A percentile compares a stretch with the other conserved stretches of the same genome.
These are phyloP conservation scores for Metschnikowia arizonensis DNA, from an alignment of 805 yeast species.

Conservation along the genomic window DNA sequence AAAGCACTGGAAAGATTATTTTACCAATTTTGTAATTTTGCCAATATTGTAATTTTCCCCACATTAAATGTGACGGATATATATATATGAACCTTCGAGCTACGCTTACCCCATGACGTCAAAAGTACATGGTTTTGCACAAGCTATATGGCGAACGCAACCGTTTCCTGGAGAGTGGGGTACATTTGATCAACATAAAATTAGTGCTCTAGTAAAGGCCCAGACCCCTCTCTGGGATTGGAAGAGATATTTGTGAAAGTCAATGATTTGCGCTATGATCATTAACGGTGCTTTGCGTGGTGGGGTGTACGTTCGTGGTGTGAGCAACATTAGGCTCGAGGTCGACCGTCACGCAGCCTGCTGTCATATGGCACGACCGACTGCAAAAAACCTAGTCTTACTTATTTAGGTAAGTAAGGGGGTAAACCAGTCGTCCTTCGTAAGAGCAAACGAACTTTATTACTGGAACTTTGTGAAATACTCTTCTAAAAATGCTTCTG, in stretches of 20 bases:
- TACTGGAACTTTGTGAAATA: too few species aligned
- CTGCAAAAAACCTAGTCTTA: background rate
- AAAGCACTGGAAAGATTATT: background rate
- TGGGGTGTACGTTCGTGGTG: background rate
- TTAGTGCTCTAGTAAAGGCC: background rate
- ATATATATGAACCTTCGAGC: slow-evolving; percentile 1
- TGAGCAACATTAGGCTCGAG: background rate
- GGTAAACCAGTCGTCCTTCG: background rate
- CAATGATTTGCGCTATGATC: background rate
- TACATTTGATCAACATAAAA: background rate
- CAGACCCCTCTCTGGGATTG: background rate
- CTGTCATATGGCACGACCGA: slow-evolving; percentile 1
- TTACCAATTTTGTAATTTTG: background rate
- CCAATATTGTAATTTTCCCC: background rate
- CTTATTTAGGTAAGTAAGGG: background rate
- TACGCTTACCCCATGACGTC: slow-evolving; percentile 2
- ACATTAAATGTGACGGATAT: background rate
- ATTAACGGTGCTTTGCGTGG: background rate
- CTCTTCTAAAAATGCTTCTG: too few species aligned
- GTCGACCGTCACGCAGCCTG: slow-evolving; percentile 4
- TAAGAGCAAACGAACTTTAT: too few species aligned
- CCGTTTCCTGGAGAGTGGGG: background rate
- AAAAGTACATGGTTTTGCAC: slow-evolving; percentile 1
- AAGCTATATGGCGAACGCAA: slow-evolving; percentile 3
- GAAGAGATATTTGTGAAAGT: background rate